Conservation (phyloP, 2,329 filamentous ascomycete genomes). For the Biscogniauxia sp. region DNA sequence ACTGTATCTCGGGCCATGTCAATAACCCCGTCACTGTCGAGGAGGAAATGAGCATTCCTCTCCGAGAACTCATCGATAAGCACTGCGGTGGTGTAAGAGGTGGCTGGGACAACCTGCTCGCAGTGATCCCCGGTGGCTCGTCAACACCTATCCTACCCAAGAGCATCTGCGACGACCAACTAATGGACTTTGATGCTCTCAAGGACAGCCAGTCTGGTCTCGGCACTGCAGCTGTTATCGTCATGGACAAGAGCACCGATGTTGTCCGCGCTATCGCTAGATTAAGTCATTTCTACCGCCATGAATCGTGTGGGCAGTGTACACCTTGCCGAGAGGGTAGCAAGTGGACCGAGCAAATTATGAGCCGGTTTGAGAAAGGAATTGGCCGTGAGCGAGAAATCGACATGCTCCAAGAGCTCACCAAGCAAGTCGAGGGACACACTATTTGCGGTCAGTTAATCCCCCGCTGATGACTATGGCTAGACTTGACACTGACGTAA, state of each 20-base stretch:
- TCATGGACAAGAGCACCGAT: slow-evolving; percentile 98
- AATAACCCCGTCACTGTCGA: slow-evolving; percentile 98
- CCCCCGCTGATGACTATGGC: neutral
- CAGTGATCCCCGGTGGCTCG: slow-evolving; percentile 92
- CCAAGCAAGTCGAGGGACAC: slow-evolving; percentile 98
- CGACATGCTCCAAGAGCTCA: slow-evolving; percentile 98
- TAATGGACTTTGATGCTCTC: slow-evolving; percentile 98
- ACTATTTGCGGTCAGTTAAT: slow-evolving; percentile 82
- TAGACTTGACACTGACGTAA: slow-evolving; percentile 27
- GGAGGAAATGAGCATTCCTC: slow-evolving; percentile 98
- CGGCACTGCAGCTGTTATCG: slow-evolving; percentile 94
- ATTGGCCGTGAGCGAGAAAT: slow-evolving; percentile 88
- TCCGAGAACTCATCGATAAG: slow-evolving; percentile 94
- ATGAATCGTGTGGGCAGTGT: slow-evolving; percentile 98
- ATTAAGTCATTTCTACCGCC: slow-evolving; percentile 94
- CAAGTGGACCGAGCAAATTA: slow-evolving; percentile 99
- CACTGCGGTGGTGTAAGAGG: slow-evolving; percentile 96
- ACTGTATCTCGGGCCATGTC: slow-evolving; percentile 97
- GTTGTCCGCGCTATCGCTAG: slow-evolving; percentile 91
- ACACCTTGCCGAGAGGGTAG: slow-evolving; percentile 98
- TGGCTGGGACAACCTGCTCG: slow-evolving; percentile 96
- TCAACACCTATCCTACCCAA: slow-evolving; percentile 96
- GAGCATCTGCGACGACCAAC: slow-evolving; percentile 83
- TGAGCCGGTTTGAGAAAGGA: slow-evolving; percentile 92
- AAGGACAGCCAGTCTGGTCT: slow-evolving; percentile 98